Evolutionary conservation across 1,139 yeast species (phyloP), one percentile per base, ranked within the genome.

Genomic region (Tardiomyces blankii): DNA sequence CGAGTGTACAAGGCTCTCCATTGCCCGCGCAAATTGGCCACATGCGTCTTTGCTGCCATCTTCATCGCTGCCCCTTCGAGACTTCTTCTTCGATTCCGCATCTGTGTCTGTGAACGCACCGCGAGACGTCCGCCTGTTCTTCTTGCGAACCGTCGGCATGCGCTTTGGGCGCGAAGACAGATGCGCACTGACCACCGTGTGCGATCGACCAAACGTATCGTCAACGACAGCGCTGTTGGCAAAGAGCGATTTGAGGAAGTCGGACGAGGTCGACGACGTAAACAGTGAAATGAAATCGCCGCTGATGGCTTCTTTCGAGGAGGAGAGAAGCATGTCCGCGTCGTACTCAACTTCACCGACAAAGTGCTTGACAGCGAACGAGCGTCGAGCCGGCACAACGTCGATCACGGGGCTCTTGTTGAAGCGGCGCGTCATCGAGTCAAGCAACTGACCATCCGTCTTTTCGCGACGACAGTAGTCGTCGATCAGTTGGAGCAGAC

Each of bases 321-420:
- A 59, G 2, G 59, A 60, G 28, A 68, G 50, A 21, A 68, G 49
- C 3, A 54, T 54, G 41, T 64, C 65, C 18, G 62, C 61, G 3
- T 60, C 48, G 50, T 68, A 68, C 44, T 61, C 67, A 9, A 67
- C 70, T 46, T 68, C 70, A 18, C 72, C 73, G 16, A 67, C 68
- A 47, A 63, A 68, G 46, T 68, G 72, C 16, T 64, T 56, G 18
- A 68, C 63, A 1, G 63, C 48, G 49, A 68, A 67, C 4, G 64
- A 57, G 40, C 58, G 49, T 16, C 59, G 51, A 14, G 60, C 54
- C 9, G 60, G 48, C 13, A 59, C 49, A 13, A 62, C 56, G 14
- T 57, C 60, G 33, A 68, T 51, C 5, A 60, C 55, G 1, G 59
- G 54, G 39, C 61, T 58, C 43, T 63, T 57, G 38, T 59, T 62